phyloP scores from a whole-genome alignment of 306 rosid species.

The Fragaria nilgerrensis region DNA sequence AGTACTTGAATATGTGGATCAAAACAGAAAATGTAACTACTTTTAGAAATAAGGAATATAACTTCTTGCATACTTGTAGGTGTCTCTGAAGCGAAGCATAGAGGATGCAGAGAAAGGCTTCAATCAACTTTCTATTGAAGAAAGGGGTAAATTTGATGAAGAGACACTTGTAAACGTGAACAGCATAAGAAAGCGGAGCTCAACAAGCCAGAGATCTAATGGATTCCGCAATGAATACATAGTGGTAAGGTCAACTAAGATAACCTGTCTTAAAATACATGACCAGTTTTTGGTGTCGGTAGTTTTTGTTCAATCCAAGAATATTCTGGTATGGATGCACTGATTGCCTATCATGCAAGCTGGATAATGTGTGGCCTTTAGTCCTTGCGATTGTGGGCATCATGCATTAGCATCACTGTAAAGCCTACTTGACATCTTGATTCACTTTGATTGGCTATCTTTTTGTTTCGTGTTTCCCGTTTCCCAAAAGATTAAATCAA shows the following conservation, averaged over 20 bases:
- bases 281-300: neutral
- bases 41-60: conserved; percentile 20
- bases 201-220: conserved; percentile 64
- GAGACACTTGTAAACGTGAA: conserved; percentile 95
- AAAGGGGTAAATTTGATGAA: conserved; percentile 96
- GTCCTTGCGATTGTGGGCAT: neutral
- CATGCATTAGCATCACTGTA: neutral
- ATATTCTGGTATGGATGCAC: neutral
- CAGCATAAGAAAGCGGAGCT: conserved; percentile 65
- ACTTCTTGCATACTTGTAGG: conserved; percentile 47
- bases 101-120: conserved; percentile 91
- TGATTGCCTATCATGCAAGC: neutral
- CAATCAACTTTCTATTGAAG: conserved; percentile 96
- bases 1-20: neutral
- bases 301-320: neutral
- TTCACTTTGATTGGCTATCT: neutral
- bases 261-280: neutral
- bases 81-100: conserved; percentile 69
- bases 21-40: too few relatives aligned
- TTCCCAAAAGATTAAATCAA: neutral
- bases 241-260: conserved; percentile 57
- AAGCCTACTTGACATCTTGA: neutral
- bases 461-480: neutral
- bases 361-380: neutral
- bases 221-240: conserved; percentile 97